Evolutionary conservation across 179 eudicot species (phyloP).

Genomic region (Spergularia azorica): DNA sequence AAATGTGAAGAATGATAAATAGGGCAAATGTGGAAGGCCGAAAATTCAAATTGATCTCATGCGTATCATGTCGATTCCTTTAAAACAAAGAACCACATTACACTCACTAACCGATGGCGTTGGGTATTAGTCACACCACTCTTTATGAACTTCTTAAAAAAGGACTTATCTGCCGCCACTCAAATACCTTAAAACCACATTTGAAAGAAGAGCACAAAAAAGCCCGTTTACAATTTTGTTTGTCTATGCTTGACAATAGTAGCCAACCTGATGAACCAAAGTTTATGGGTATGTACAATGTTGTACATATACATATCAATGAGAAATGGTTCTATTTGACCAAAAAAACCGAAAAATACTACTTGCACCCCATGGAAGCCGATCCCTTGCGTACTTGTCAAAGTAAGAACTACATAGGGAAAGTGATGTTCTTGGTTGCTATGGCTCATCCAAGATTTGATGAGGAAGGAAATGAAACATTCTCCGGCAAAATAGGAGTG

Average conservation of each 20-base stretch:
- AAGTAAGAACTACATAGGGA: constrained; percentile 25
- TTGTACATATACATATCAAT: constrained; percentile 25
- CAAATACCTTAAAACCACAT: constrained; percentile 12
- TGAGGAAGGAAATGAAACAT: not conserved
- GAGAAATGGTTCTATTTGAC: constrained; percentile 21
- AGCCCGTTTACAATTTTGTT: constrained; percentile 17
- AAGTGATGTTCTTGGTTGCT: constrained; percentile 32
- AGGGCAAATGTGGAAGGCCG: constrained; percentile 5
- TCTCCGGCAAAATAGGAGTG: constrained; percentile 5
- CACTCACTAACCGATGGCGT: not conserved
- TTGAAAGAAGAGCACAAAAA: constrained; percentile 8
- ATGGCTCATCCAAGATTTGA: constrained; percentile 32
- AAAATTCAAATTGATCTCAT: not conserved
- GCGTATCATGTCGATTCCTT: not conserved
- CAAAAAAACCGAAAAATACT: constrained; percentile 17
- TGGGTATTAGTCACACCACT: not conserved
- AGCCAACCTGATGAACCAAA: not conserved
- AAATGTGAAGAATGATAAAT: not conserved
- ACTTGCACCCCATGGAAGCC: constrained; percentile 18
- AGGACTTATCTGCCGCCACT: constrained; percentile 5
- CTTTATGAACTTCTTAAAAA: not conserved
- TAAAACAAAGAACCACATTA: not conserved
- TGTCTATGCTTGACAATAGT: constrained; percentile 14
- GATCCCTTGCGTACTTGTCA: constrained; percentile 21
- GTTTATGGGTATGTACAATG: constrained; percentile 18